A percentile compares a stretch with the other conserved stretches of the same genome.
Evolutionary conservation across 2,329 filamentous ascomycete genomes (phyloP).

Genomic region (Stemphylium beticola): DNA sequence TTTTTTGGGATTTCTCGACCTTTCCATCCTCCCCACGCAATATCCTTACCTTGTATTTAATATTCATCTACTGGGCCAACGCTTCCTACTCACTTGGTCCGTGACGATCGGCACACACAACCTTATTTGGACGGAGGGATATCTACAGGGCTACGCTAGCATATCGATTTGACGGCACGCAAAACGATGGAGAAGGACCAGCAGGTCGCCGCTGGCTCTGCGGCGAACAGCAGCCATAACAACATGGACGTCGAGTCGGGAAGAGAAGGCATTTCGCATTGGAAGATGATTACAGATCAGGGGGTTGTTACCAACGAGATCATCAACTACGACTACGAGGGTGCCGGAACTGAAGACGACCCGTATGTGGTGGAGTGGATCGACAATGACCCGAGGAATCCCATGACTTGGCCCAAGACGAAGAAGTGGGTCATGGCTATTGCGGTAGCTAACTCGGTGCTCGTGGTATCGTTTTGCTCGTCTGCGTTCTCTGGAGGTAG

Average conservation of each 20-base stretch:
- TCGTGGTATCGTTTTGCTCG: slow-evolving; percentile 53
- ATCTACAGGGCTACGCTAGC: neutral
- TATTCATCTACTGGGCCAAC: neutral
- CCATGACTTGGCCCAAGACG: slow-evolving; percentile 47
- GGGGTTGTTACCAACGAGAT: slow-evolving; percentile 47
- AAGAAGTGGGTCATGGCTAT: slow-evolving; percentile 53
- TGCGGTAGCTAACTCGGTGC: slow-evolving; percentile 51
- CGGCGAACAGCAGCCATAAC: slow-evolving; percentile 5
- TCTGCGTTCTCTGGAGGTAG: slow-evolving; percentile 50
- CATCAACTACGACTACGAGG: slow-evolving; percentile 50
- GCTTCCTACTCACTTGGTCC: neutral
- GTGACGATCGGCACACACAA: neutral
- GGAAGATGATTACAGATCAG: slow-evolving; percentile 47
- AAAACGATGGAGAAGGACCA: slow-evolving; percentile 27
- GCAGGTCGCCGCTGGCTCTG: slow-evolving; percentile 14
- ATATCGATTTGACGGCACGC: slow-evolving; percentile 4
- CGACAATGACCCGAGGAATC: slow-evolving; percentile 55
- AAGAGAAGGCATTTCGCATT: slow-evolving; percentile 42
- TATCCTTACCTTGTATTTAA: slow-evolving; percentile 4
- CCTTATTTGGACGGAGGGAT: neutral
- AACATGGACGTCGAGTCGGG: slow-evolving; percentile 43
- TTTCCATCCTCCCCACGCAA: no score
- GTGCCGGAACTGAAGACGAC: slow-evolving; percentile 53
- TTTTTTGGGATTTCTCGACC: neutral
- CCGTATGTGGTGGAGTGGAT: slow-evolving; percentile 57